Conservation (phyloP, 2,329 filamentous ascomycete species). For the Colletotrichum tabaci region DNA sequence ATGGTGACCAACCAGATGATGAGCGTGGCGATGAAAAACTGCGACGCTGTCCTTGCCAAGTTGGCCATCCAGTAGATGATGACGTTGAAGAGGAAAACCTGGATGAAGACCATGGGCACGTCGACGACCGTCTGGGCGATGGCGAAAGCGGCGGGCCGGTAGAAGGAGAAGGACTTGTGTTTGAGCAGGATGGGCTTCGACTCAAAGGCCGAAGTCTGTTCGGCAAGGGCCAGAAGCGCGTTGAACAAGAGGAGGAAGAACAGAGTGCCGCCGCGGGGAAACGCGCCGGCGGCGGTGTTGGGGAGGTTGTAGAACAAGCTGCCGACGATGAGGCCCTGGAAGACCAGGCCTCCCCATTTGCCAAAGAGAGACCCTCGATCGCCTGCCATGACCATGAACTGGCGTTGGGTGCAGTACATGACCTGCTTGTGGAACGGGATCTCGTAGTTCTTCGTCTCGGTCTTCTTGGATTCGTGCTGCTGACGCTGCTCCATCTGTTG, state of each 20-base stretch:
- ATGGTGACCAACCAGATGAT: constrained; percentile 68
- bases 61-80: constrained; percentile 74
- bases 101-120: constrained; percentile 69
- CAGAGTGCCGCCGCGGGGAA: constrained; percentile 72
- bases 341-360: constrained; percentile 53
- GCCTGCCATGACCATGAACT: constrained; percentile 52
- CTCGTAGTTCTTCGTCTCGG: constrained; percentile 66
- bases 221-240: constrained; percentile 71
- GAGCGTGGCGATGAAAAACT: constrained; percentile 74
- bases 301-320: constrained; percentile 52
- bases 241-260: constrained; percentile 77
- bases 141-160: constrained; percentile 73
- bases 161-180: constrained; percentile 80
- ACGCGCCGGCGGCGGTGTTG: constrained; percentile 62
- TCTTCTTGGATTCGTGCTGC: constrained; percentile 53
- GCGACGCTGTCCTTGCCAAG: constrained; percentile 68
- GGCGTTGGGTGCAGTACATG: constrained; percentile 58
- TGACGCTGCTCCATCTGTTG: constrained; percentile 56
- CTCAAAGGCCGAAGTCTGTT: constrained; percentile 73
- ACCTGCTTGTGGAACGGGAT: constrained; percentile 66
- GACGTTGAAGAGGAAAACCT: constrained; percentile 71
- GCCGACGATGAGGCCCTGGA: constrained; percentile 52
- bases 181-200: constrained; percentile 77
- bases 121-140: constrained; percentile 55
- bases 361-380: constrained; percentile 51